Base-by-base conservation (phyloP, 2,329 filamentous ascomycete species). In the Torrubiella hemipterigena region DNA sequence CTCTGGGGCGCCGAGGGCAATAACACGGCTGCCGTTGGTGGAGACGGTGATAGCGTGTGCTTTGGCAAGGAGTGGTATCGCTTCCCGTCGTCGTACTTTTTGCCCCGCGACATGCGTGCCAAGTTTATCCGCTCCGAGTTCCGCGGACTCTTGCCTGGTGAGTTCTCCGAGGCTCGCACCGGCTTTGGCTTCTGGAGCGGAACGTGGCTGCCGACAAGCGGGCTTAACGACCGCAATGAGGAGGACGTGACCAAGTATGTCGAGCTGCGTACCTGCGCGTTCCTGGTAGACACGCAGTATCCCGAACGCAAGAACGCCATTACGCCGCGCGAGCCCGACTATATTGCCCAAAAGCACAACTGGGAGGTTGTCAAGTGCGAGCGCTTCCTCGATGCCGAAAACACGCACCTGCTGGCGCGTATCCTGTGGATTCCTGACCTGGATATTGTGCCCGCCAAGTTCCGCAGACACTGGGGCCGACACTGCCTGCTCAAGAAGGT, bases 41-140 rank as follows among this genome's bases (percentile, higher is more conserved):
- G 59, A 0, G 51, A 60, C 3, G 81, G 77, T 12, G 79, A 84
- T 39, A 76, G 67, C 13, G 73, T 98, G 3, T 98, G 91, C 52
- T 72, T 94, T 23, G 86, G 84, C 17, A 98, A 96, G 52, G 91
- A 98, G 51, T 98, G 91, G 91, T 95, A 98, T 54, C 82, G 91
- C 21, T 96, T 95, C 50, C 89, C 91, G 2, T 89, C 82, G 1
- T 93, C 87, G 1, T 96, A 86, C 60, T 86, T 91, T 51, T 65
- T 98, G 4, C 89, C 91, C 1, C 64, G 77, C n/a, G 71, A 74
- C 30, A 82, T 91, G 63, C 78, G 73, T 41, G 81, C 83, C 44
- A 94, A 91, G 44, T 98, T 95, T 48, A 64, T 98, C 44, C 83
- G 81, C 42, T 93, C 84, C 44, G 85, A 91, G 41, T 98, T 98